phyloP scores from a whole-genome alignment of 2,329 filamentous ascomycete species.

The Pseudogymnoascus sp. region DNA sequence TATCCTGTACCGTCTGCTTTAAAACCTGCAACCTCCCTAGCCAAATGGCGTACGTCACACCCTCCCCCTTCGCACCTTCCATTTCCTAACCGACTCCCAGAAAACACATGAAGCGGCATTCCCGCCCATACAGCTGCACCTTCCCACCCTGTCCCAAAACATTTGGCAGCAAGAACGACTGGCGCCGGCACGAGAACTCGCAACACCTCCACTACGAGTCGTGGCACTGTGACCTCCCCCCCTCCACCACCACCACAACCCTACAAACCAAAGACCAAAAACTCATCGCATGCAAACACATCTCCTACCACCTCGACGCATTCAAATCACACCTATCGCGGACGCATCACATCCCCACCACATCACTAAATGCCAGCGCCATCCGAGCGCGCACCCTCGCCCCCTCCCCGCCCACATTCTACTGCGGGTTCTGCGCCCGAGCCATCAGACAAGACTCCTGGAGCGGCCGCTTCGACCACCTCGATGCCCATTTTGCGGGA shows the following conservation, averaged over 20 bases:
- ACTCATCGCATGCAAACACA: constrained; percentile 41
- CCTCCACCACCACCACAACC: constrained; percentile 2
- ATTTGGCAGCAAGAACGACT: constrained; percentile 92
- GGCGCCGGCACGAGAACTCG: constrained; percentile 80
- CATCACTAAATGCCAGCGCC: neutral
- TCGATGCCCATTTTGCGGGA: constrained; percentile 61
- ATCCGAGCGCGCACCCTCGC: neutral
- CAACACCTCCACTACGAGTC: constrained; percentile 65
- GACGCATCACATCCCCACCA: constrained; percentile 26
- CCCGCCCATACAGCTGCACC: constrained; percentile 75
- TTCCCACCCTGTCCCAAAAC: constrained; percentile 56
- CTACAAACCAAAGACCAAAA: constrained; percentile 13
- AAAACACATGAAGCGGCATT: constrained; percentile 78
- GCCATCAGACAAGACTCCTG: constrained; percentile 46
- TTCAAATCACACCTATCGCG: constrained; percentile 53
- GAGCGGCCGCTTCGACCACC: constrained; percentile 61
- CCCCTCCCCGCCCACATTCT: constrained; percentile 59
- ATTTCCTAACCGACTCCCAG: constrained; percentile 35
- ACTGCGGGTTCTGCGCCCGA: constrained; percentile 74
- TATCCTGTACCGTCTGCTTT: constrained; percentile 22
- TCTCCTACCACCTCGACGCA: constrained; percentile 48
- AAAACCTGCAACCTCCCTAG: constrained; percentile 40
- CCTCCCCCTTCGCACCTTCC: neutral
- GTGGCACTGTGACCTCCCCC: constrained; percentile 53
- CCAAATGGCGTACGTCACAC: constrained; percentile 45